Evolutionary conservation across 139 green algal species (phyloP).

Genomic region (Coelastrella sp.): DNA sequence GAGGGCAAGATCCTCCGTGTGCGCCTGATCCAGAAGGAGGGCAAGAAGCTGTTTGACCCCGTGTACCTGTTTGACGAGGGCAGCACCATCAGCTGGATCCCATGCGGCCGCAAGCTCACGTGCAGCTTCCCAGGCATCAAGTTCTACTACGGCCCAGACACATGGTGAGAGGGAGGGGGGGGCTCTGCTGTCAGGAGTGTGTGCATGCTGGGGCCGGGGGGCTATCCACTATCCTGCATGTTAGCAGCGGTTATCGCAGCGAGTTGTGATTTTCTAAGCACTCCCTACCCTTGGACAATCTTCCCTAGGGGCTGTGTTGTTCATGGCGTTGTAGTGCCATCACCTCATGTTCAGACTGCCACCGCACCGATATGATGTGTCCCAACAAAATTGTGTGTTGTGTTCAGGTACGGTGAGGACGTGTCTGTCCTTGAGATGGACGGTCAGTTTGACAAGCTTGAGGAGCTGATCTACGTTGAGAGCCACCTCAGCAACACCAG

Average conservation of each 20-base stretch:
- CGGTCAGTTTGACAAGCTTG: constrained; percentile 99
- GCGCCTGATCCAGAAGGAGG: constrained; percentile 99
- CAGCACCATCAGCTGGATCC: constrained; percentile 99
- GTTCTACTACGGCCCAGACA: constrained; percentile 95
- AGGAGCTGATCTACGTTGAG: constrained; percentile 99
- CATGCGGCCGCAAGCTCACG: constrained; percentile 99
- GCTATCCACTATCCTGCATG: too few relatives aligned
- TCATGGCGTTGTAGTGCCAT: too few relatives aligned
- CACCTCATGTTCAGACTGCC: too few relatives aligned
- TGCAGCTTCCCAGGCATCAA: constrained; percentile 98
- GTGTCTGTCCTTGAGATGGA: constrained; percentile 98
- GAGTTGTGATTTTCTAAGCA: too few relatives aligned
- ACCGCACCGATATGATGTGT: too few relatives aligned
- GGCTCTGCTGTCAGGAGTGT: too few relatives aligned
- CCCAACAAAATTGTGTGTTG: background rate
- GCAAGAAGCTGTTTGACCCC: constrained; percentile 89
- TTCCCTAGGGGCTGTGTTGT: too few relatives aligned
- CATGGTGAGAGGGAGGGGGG: constrained; percentile 75
- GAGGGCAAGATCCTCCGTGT: constrained; percentile 99
- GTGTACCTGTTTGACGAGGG: constrained; percentile 99
- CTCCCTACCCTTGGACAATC: too few relatives aligned
- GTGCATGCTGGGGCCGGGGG: too few relatives aligned
- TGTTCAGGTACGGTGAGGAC: constrained; percentile 64
- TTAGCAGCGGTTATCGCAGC: too few relatives aligned
- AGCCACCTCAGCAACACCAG: constrained; percentile 97